These are phyloP conservation scores for Aspergillus saccharolyticus DNA, from an alignment of 495 filamentous ascomycete genomes.

Conservation along the genomic window DNA sequence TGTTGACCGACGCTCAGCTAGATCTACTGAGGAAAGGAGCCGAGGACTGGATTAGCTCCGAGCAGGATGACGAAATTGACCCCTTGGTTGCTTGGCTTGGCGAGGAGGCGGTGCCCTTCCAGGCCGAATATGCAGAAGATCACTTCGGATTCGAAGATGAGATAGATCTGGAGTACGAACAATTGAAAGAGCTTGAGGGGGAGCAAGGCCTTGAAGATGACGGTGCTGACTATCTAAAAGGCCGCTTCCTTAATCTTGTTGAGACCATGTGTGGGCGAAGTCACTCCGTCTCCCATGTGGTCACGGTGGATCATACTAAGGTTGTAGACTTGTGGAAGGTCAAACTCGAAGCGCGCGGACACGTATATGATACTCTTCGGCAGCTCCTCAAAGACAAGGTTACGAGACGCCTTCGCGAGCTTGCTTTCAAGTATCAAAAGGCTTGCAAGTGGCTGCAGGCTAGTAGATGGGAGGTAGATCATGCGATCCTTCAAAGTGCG, in stretches of 20 bases:
- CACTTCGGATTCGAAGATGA: conserved; percentile 55
- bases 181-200: conserved; percentile 59
- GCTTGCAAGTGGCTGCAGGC: conserved; percentile 40
- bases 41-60: conserved; percentile 43
- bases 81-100: conserved; percentile 62
- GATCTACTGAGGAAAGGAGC: conserved; percentile 55
- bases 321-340: conserved; percentile 54
- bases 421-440: conserved; percentile 39
- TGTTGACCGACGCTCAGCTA: conserved; percentile 59
- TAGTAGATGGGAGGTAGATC: conserved; percentile 53
- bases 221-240: conserved; percentile 51
- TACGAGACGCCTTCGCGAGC: conserved; percentile 34
- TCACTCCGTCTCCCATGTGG: not conserved
- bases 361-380: conserved; percentile 56
- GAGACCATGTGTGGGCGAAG: conserved; percentile 43
- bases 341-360: conserved; percentile 45
- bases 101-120: conserved; percentile 36
- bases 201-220: conserved; percentile 50
- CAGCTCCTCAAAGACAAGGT: conserved; percentile 39
- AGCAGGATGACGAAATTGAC: conserved; percentile 32
- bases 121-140: conserved; percentile 34
- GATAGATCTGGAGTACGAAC: conserved; percentile 59
- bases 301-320: conserved; percentile 18
- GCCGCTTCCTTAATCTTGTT: conserved; percentile 38
- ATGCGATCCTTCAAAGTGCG: conserved; percentile 41